Percentiles rank a stretch among this genome's conserved stretches.
These are phyloP conservation scores for Sungouiella thailandica DNA, from an alignment of 805 yeast genomes.

Conservation along the genomic window DNA sequence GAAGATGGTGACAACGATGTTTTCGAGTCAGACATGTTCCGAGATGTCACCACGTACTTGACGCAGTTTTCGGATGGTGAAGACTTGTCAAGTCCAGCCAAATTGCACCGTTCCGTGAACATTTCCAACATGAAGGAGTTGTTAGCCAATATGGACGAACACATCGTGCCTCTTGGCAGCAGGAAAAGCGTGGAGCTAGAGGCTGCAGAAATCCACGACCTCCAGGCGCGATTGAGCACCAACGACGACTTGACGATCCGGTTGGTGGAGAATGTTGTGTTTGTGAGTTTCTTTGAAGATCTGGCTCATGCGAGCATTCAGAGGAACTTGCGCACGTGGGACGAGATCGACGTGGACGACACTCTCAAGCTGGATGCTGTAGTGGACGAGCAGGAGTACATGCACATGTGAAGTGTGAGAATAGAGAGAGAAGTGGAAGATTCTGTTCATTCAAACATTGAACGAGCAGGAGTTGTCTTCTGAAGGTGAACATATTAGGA, in stretches of 20 bases:
- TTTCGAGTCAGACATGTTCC: too few species aligned
- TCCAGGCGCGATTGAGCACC: constrained; percentile 2
- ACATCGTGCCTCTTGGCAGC: constrained; percentile 11
- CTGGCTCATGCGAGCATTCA: neutral
- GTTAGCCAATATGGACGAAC: constrained; percentile 3
- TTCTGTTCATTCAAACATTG: too few species aligned
- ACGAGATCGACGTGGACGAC: constrained; percentile 9
- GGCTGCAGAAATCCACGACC: constrained; percentile 9
- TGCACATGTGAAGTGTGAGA: too few species aligned
- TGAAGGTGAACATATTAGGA: too few species aligned
- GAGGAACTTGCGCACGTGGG: constrained; percentile 10
- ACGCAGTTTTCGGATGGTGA: constrained; percentile 6
- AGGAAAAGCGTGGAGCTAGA: constrained; percentile 12
- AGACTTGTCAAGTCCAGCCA: constrained; percentile 3
- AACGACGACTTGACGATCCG: constrained; percentile 6
- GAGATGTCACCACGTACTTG: constrained; percentile 4
- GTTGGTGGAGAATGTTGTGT: constrained; percentile 13
- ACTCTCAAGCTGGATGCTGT: constrained; percentile 5
- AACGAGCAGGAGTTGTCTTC: too few species aligned
- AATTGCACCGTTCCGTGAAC: constrained; percentile 12
- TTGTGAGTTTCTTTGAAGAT: constrained; percentile 10
- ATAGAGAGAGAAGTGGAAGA: too few species aligned
- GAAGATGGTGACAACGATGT: too few species aligned
- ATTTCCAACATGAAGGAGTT: constrained; percentile 7
- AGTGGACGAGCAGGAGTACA: too few species aligned